Base-by-base conservation (phyloP, 2,329 filamentous ascomycete species). In the Penicillium crustosum region DNA sequence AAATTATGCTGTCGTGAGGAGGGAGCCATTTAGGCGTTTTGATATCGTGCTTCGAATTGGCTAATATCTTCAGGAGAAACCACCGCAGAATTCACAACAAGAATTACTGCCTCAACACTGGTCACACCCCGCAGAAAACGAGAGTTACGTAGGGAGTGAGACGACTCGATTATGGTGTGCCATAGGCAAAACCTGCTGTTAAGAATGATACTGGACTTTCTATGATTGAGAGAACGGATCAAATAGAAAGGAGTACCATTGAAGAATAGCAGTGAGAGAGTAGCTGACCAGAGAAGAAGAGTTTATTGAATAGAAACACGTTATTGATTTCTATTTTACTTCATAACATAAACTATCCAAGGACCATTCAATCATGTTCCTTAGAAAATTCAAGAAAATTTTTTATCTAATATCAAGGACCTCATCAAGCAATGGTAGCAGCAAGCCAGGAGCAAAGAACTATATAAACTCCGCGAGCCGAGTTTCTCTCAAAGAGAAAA, bases 221-320 rank as follows among this genome's bases (percentile, higher is more conserved):
- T n/a, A n/a, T n/a, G n/a, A n/a, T n/a, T n/a, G n/a, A n/a, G n/a
- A n/a, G n/a, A n/a, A n/a, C n/a, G n/a, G 9, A 23, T 15, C 12
- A 25, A 10, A 15, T 9, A 25, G 9, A 15, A 23, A 25, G 13
- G 41, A 25, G 25, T 17, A 25, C 9, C 1, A 2, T 0, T 8
- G 19, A 43, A 17, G 13, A 4, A 25, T 4, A 3, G 12, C n/a
- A 13, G n/a, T n/a, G 10, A 12, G 36, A 21, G n/a, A 19, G n/a
- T 13, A 27, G 7, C 17, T n/a, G 15, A 27, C 12, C 12, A 3
- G 5, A 27, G 10, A 45, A 8, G 27, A n/a, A 29, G 8, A 27
- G 5, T 1, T 9, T 0, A 27, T 10, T 2, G 10, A 10, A 27
- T 10, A 0, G 8, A 12, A 29, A 12, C 4, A 1, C n/a, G 9